phyloP scores from a whole-genome alignment of 78 protist genomes.

The Dictyostelium firmibasis region DNA sequence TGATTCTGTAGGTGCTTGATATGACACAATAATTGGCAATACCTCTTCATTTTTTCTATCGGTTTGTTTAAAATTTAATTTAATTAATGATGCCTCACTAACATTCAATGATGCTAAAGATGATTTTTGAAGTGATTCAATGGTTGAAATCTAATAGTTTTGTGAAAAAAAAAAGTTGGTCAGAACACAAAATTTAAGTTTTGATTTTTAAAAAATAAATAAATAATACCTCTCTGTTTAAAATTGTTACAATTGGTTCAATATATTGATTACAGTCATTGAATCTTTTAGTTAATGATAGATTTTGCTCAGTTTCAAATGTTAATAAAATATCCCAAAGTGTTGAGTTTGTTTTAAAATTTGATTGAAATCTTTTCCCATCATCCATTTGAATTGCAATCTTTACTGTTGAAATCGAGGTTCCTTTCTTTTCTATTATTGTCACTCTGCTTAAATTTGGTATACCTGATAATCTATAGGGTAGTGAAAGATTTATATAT shows the following conservation, averaged over 20 bases:
- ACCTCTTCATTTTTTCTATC: slow-evolving; percentile 19
- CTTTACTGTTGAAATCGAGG: background rate
- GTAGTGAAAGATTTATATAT: slow-evolving; percentile 40
- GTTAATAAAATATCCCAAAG: slow-evolving; percentile 54
- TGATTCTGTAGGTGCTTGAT: background rate
- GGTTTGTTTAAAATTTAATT: slow-evolving; percentile 14
- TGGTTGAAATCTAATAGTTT: background rate
- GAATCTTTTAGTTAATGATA: background rate
- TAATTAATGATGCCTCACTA: slow-evolving; percentile 31
- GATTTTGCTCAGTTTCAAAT: background rate
- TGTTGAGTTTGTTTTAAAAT: slow-evolving; percentile 23
- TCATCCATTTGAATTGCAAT: slow-evolving; percentile 50
- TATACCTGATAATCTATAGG: slow-evolving; percentile 67
- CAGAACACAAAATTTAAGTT: too few species aligned
- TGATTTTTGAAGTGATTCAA: slow-evolving; percentile 34
- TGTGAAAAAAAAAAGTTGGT: background rate
- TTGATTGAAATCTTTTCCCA: slow-evolving; percentile 26
- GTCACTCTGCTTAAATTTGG: slow-evolving; percentile 49
- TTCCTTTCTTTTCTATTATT: slow-evolving; percentile 6
- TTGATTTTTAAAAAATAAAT: too few species aligned
- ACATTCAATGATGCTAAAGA: slow-evolving; percentile 21
- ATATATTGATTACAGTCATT: background rate
- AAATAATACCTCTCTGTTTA: slow-evolving; percentile 54
- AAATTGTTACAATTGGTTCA: slow-evolving; percentile 2
- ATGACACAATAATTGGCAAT: background rate